A percentile compares a stretch with the other conserved stretches of the same genome.
Evolutionary conservation across 2,329 filamentous ascomycete genomes (phyloP).

Genomic region (Penicillium expansum): DNA sequence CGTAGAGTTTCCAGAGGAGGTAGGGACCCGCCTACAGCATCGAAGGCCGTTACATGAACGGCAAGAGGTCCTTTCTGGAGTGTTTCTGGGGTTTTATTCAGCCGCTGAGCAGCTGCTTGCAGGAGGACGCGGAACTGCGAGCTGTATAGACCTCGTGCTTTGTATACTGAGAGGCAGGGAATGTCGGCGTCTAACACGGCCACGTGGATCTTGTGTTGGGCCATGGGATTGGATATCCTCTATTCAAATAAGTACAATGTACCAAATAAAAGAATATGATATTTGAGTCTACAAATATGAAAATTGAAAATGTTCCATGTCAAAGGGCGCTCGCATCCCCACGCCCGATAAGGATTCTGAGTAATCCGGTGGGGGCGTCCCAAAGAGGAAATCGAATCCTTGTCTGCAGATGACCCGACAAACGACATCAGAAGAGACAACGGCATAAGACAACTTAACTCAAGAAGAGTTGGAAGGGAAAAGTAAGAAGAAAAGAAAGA

Average conservation of each 20-base stretch:
- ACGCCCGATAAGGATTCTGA: conserved; percentile 22
- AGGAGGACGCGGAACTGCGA: conserved; percentile 36
- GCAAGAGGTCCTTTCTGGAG: conserved; percentile 11
- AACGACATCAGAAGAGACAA: too few relatives aligned
- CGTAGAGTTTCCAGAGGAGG: conserved; percentile 28
- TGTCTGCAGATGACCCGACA: not conserved
- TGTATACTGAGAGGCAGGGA: conserved; percentile 34
- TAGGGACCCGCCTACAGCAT: conserved; percentile 30
- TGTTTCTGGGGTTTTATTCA: conserved; percentile 17
- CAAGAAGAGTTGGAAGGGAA: not conserved
- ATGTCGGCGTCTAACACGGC: conserved; percentile 39
- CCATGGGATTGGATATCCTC: conserved; percentile 9
- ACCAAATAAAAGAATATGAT: not conserved
- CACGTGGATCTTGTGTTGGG: conserved; percentile 31
- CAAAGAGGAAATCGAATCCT: conserved; percentile 21
- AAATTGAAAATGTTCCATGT: not conserved
- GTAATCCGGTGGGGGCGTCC: conserved; percentile 21
- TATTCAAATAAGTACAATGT: not conserved
- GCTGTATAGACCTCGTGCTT: conserved; percentile 35
- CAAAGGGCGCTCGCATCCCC: conserved; percentile 15
- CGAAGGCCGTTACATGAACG: conserved; percentile 35
- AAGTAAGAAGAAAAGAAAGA: not conserved
- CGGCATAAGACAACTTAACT: too few relatives aligned
- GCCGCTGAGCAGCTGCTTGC: conserved; percentile 29
- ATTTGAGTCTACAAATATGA: not conserved